phyloP scores from a whole-genome alignment of 805 yeast genomes.

The Yamadazyma takamatsuzukensis region DNA sequence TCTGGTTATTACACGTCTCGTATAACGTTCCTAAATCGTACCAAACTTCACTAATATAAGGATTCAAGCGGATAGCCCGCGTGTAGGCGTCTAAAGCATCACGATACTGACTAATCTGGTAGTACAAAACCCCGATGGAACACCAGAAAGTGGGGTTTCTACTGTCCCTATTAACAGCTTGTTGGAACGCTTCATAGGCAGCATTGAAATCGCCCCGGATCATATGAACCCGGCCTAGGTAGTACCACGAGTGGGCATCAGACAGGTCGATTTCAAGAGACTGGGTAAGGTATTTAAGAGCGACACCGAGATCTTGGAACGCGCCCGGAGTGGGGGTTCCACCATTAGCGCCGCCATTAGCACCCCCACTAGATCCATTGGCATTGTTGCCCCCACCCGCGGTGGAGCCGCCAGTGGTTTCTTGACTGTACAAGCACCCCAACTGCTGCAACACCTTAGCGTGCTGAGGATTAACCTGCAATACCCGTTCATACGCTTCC shows the following conservation, averaged over 20 bases:
- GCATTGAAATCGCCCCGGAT: constrained; percentile 90
- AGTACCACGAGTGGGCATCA: constrained; percentile 97
- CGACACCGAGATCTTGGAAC: constrained; percentile 68
- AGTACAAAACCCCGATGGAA: constrained; percentile 90
- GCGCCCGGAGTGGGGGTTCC: constrained; percentile 7
- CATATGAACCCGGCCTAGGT: constrained; percentile 95
- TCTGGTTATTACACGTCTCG: constrained; percentile 95
- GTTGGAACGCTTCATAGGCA: constrained; percentile 98
- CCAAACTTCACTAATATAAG: constrained; percentile 97
- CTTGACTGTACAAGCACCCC: constrained; percentile 88
- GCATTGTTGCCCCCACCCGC: constrained; percentile 6
- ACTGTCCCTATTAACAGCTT: constrained; percentile 94
- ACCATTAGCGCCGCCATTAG: constrained; percentile 8
- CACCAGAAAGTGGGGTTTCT: constrained; percentile 99
- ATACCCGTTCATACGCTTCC: constrained; percentile 92
- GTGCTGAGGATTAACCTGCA: constrained; percentile 86
- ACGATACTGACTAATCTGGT: constrained; percentile 92
- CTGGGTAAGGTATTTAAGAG: constrained; percentile 76
- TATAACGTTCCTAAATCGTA: constrained; percentile 95
- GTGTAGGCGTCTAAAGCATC: constrained; percentile 98
- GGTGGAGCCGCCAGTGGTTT: constrained; percentile 25
- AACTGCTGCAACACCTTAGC: constrained; percentile 94
- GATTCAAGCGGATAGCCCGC: constrained; percentile 91
- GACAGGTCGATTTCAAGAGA: constrained; percentile 84
- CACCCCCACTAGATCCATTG: neutral